Base-by-base conservation (phyloP, 2,329 filamentous ascomycete genomes). In the Pseudogymnoascus sp. region DNA sequence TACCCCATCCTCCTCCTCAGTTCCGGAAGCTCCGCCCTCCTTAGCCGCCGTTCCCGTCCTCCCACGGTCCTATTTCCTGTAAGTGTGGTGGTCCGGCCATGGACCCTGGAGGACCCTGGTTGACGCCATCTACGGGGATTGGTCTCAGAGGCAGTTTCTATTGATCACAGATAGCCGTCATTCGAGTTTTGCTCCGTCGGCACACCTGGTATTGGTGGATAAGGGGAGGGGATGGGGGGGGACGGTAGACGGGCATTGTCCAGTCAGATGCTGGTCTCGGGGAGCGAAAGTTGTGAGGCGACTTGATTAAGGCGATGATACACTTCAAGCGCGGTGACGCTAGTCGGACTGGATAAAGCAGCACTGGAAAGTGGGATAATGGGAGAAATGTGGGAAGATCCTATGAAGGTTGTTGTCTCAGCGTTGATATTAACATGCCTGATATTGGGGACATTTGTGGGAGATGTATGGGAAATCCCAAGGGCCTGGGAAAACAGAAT, bases 311-410 rank as follows among this genome's bases (percentile, higher is more conserved):
- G 67, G 68, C 72, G 70, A 71, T 66, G 71, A 76, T 56, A 56
- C 50, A 56, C 50, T 56, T 72, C 74, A 76, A 77, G 73, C 75
- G 75, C 74, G 74, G 67, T 73, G 73, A 74, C 71, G 73, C 75
- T 74, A 74, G 68, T 64, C 62, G 67, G 63, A 34, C 68, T 65
- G 65, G 50, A 56, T 67, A 69, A 68, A 69, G 67, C 66, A 67
- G 66, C 66, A 50, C 50, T 64, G 59, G 64, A 62, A 56, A 64
- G 62, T 44, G 37, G 56, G 34, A 64, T 60, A 37, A 38, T 34
- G 31, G 31, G 31, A 34, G 31, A 34, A 34, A 34, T 44, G 60
- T 53, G 37, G 53, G 31, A 64, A 65, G 62, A 63, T 63, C 21
- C 31, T 63, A 34, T 56, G 28, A 56, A 34, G 50, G n/a, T 12